Evolutionary conservation across 345 rosid genomes (phyloP), one percentile per base, ranked within the genome.

Genomic region (Rhizophora mangle): DNA sequence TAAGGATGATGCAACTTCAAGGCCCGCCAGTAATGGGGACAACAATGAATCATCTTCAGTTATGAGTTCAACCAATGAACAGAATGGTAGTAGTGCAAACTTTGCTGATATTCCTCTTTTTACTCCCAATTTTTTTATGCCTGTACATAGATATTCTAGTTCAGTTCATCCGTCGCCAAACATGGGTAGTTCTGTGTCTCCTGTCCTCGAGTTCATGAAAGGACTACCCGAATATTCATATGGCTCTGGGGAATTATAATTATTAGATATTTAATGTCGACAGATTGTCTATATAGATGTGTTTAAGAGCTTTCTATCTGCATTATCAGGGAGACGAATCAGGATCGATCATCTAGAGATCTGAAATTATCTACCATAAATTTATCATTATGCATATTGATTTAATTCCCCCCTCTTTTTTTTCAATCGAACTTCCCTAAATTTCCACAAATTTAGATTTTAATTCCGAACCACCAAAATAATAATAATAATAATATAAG

Each of bases 61-160:
- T 24, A 21, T 8, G 11, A 54, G 26, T 8, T 21, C 2, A 54
- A 24, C 1, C 2, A 54, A 20, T 53, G 7, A 11, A 21, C 13
- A 1, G 29, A 21, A 11, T 21, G 9, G 46, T 37, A 4, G 60
- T 31, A 4, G 60, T 31, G 37, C 64, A 13, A 63, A 24, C 64
- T 60, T 78, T 16, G 70, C 65, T 18, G 86, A 80, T 64, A 70
- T 80, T 59, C 82, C 88, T 39, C 75, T 85, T 20, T 82, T 85
- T 36, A 85, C 88, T 1, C 76, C 82, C 3, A 63, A 34, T 65
- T 55, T 77, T 0, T 19, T 71, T 3, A 70, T 46, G 68, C 79
- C 62, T 19, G 53, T 49, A 16, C 74, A 27, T 57, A 78, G 76
- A 73, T 77, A 55, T 60, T 46, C 78, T 21, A 76, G 76, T 39